phyloP scores from a whole-genome alignment of 345 rosid species.

The Salix caprea region DNA sequence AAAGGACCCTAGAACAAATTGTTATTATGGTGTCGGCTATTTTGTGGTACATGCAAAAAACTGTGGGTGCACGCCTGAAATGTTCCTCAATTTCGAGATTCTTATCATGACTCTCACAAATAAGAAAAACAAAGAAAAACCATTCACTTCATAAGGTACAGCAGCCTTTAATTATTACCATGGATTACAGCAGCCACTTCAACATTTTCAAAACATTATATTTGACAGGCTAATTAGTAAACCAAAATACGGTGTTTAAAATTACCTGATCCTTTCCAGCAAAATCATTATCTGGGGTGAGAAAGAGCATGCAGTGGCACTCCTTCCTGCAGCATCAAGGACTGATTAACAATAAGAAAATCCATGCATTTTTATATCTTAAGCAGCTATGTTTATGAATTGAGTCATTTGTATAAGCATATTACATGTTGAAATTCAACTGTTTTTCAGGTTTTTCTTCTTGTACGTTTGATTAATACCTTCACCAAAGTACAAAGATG shows the following conservation, averaged over 20 bases:
- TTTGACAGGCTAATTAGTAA: not conserved
- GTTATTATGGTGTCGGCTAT: no score
- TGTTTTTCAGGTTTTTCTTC: not conserved
- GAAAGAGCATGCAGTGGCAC: slow-evolving; percentile 99
- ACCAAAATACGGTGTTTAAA: not conserved
- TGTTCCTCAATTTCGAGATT: not conserved
- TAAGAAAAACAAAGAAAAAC: not conserved
- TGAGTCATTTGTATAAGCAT: not conserved
- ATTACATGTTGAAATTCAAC: not conserved
- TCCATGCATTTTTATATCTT: not conserved
- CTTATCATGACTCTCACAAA: not conserved
- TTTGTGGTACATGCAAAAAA: not conserved
- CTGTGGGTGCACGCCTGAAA: not conserved
- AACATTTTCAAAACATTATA: no score
- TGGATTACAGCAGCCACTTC: not conserved
- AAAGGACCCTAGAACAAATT: no score
- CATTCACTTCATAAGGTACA: not conserved
- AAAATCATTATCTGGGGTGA: slow-evolving; percentile 93
- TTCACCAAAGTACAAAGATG: not conserved
- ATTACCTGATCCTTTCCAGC: slow-evolving; percentile 88
- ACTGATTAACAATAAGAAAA: not conserved
- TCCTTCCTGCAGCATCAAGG: slow-evolving; percentile 62
- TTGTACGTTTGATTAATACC: not conserved
- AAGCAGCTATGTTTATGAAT: not conserved
- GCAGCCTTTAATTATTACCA: not conserved